Conservation (phyloP, 78 protist species). For the Mastigamoeba balamuthi region DNA sequence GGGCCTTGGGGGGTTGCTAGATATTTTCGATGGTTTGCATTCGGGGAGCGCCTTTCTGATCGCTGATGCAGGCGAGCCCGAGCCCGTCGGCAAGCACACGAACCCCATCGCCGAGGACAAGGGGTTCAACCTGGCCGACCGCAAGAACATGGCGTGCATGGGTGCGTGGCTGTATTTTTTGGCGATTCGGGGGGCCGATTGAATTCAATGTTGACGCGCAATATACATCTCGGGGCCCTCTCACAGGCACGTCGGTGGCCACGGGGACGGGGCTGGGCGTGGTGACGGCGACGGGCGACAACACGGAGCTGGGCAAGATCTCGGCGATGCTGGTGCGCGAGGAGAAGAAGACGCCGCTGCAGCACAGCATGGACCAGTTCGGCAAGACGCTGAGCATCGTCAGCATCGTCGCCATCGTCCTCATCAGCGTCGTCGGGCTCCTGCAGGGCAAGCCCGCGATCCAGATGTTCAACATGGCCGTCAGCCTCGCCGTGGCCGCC, state of each 20-base stretch:
- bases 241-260: too few relatives aligned
- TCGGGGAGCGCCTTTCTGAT: too few relatives aligned
- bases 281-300: conserved; percentile 42
- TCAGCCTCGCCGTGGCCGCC: conserved; percentile 83
- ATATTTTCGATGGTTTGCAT: too few relatives aligned
- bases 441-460: background rate
- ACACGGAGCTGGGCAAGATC: conserved; percentile 63
- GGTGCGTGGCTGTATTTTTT: too few relatives aligned
- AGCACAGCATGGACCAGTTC: conserved; percentile 50
- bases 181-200: background rate
- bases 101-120: background rate
- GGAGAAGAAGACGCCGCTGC: conserved; percentile 60
- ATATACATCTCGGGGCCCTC: conserved; percentile 5
- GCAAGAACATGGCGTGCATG: conserved; percentile 3
- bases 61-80: conserved; percentile 10
- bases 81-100: background rate
- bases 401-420: background rate
- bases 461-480: conserved; percentile 55
- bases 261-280: conserved; percentile 43
- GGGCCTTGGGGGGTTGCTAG: too few relatives aligned
- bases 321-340: background rate
- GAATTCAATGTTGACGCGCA: background rate
- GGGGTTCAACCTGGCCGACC: conserved; percentile 2
- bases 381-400: conserved; percentile 9
- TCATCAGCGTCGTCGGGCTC: background rate